A percentile compares a stretch with the other conserved stretches of the same genome.
phyloP scores from a whole-genome alignment of 352 stramenopile species.

The Pythium guiyangense region DNA sequence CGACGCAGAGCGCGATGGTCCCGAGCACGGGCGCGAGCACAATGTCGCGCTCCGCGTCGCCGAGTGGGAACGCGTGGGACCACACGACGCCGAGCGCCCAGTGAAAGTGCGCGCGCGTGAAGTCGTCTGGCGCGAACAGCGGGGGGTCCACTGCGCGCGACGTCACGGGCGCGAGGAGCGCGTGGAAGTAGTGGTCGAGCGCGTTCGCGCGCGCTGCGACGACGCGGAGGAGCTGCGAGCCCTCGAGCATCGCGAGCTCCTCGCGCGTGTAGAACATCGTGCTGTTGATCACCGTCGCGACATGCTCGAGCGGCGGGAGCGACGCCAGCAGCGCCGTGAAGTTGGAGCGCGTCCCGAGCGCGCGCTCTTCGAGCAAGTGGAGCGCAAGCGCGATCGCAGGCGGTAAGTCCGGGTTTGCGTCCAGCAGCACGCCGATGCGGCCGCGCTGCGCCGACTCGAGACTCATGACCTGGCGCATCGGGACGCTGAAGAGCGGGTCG shows the following conservation, averaged over 20 bases:
- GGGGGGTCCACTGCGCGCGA: constrained; percentile 33
- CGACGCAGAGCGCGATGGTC: constrained; percentile 34
- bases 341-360: constrained; percentile 29
- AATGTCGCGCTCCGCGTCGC: constrained; percentile 20
- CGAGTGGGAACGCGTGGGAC: constrained; percentile 27
- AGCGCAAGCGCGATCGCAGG: constrained; percentile 31
- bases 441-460: constrained; percentile 22
- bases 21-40: constrained; percentile 35
- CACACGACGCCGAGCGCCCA: constrained; percentile 48
- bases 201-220: constrained; percentile 23
- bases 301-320: constrained; percentile 23
- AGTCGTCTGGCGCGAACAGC: constrained; percentile 36
- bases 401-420: constrained; percentile 40
- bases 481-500: constrained; percentile 25
- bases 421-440: constrained; percentile 30
- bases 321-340: constrained; percentile 29
- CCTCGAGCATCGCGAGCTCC: constrained; percentile 26
- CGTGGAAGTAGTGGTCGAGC: constrained; percentile 35
- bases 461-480: constrained; percentile 35
- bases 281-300: constrained; percentile 23
- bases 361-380: constrained; percentile 42
- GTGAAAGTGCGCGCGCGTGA: constrained; percentile 35
- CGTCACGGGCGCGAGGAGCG: constrained; percentile 29
- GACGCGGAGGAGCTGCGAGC: constrained; percentile 33
- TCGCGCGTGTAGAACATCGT: constrained; percentile 37